phyloP scores from a whole-genome alignment of 2,329 filamentous ascomycete genomes.

The Apiospora kogelbergensis region DNA sequence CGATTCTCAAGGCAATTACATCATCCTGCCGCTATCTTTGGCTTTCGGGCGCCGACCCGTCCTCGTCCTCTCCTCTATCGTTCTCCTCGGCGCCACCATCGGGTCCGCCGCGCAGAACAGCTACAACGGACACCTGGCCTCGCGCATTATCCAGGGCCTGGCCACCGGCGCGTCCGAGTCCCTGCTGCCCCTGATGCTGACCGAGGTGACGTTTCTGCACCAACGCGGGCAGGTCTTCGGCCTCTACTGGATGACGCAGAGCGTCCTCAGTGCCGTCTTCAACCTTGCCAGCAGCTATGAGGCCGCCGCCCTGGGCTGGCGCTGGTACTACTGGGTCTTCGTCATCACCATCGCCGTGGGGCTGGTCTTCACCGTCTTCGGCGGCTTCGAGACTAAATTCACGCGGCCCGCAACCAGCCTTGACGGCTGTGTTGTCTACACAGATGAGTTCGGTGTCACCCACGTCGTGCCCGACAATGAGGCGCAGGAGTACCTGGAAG shows the following conservation, averaged over 20 bases:
- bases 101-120: conserved; percentile 32
- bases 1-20: conserved; percentile 20
- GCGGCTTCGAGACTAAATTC: conserved; percentile 40
- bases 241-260: conserved; percentile 39
- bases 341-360: conserved; percentile 34
- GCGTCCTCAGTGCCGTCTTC: conserved; percentile 31
- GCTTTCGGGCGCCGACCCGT: conserved; percentile 38
- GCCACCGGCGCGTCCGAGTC: conserved; percentile 39
- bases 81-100: conserved; percentile 33
- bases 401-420: conserved; percentile 32
- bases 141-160: conserved; percentile 36
- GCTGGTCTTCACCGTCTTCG: conserved; percentile 36
- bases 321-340: conserved; percentile 43
- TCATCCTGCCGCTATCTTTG: conserved; percentile 39
- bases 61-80: conserved; percentile 30
- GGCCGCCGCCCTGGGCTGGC: conserved; percentile 35
- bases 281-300: conserved; percentile 36
- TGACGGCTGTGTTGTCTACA: conserved; percentile 35
- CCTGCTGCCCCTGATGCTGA: conserved; percentile 37
- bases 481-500: conserved; percentile 23
- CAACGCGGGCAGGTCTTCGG: conserved; percentile 36
- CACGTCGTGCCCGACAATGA: conserved; percentile 31
- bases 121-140: conserved; percentile 36
- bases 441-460: conserved; percentile 39
- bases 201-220: conserved; percentile 40